Percentiles rank a stretch among this genome's conserved stretches.
phyloP scores from a whole-genome alignment of 108 stramenopile species.

The Pelagomonas calceolata region DNA sequence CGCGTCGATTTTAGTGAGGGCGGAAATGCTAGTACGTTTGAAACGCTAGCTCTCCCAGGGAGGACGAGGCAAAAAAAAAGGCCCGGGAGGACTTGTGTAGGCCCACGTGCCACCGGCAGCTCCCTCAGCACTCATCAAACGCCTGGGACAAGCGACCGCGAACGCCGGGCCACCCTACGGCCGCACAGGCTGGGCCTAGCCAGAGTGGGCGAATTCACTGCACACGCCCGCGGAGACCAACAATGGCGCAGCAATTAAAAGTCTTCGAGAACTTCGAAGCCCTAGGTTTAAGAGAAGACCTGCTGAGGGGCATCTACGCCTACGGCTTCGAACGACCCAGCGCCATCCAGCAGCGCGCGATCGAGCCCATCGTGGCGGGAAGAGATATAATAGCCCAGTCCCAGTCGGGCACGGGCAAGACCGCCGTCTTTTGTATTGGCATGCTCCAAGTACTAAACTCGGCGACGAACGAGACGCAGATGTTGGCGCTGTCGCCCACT shows the following conservation, averaged over 20 bases:
- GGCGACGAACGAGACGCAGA: slow-evolving; percentile 65
- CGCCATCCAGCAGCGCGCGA: slow-evolving; percentile 99
- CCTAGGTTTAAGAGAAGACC: slow-evolving; percentile 91
- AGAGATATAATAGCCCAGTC: slow-evolving; percentile 97
- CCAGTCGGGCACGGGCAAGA: slow-evolving; percentile 96
- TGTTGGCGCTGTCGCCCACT: slow-evolving; percentile 85
- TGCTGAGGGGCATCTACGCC: slow-evolving; percentile 94
- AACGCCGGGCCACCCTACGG: too few relatives aligned
- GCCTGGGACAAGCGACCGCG: too few relatives aligned
- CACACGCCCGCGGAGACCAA: too few relatives aligned
- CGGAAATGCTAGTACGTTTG: too few relatives aligned
- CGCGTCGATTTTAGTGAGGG: too few relatives aligned
- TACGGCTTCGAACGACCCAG: slow-evolving; percentile 99
- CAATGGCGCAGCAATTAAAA: slow-evolving; percentile 88
- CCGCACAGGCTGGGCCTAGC: too few relatives aligned
- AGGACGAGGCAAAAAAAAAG: too few relatives aligned
- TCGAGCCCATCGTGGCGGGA: slow-evolving; percentile 87
- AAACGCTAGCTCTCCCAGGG: too few relatives aligned
- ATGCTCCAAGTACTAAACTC: slow-evolving; percentile 74
- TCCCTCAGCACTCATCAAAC: too few relatives aligned
- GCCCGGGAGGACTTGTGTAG: too few relatives aligned
- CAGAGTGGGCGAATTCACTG: too few relatives aligned
- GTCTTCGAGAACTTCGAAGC: slow-evolving; percentile 86
- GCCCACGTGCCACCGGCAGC: too few relatives aligned
- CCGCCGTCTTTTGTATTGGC: slow-evolving; percentile 92